phyloP scores from a whole-genome alignment of 2,329 filamentous ascomycete genomes.

The Mycosphaerelloides madeirae region DNA sequence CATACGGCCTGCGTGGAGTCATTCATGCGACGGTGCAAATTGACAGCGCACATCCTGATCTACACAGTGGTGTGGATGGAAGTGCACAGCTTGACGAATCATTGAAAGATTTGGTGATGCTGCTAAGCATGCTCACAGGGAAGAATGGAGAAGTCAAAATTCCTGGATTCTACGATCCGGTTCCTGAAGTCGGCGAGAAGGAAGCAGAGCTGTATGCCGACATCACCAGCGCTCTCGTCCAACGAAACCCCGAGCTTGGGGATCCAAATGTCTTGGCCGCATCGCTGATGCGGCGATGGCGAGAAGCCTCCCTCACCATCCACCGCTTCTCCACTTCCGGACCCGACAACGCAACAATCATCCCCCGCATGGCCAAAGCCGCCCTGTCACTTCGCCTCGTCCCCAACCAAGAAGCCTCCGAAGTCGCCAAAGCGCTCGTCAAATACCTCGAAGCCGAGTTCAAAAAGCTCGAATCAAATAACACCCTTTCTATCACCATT shows the following conservation, averaged over 20 bases:
- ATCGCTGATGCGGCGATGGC: conserved; percentile 88
- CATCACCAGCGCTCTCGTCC: conserved; percentile 71
- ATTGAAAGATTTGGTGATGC: conserved; percentile 79
- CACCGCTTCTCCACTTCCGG: conserved; percentile 91
- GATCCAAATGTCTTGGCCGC: conserved; percentile 68
- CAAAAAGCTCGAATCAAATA: conserved; percentile 68
- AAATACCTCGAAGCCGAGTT: conserved; percentile 69
- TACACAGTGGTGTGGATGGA: conserved; percentile 95
- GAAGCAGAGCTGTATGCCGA: conserved; percentile 80
- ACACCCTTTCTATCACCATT: conserved; percentile 74
- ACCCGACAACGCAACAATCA: conserved; percentile 80
- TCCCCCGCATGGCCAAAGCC: conserved; percentile 82
- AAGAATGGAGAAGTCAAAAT: conserved; percentile 75
- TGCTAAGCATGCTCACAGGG: conserved; percentile 78
- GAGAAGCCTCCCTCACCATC: conserved; percentile 89
- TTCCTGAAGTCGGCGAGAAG: conserved; percentile 67
- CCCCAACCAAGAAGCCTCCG: conserved; percentile 80
- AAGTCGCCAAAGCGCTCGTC: conserved; percentile 65
- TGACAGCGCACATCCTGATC: conserved; percentile 77
- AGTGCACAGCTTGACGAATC: conserved; percentile 86
- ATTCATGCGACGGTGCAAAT: conserved; percentile 89
- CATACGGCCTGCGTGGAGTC: conserved; percentile 88
- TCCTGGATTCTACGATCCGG: conserved; percentile 81
- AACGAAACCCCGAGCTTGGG: conserved; percentile 62
- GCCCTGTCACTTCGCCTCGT: conserved; percentile 88